These are phyloP conservation scores for Trichoderma oligosporum DNA, from an alignment of 2,329 filamentous ascomycete species.

Conservation along the genomic window DNA sequence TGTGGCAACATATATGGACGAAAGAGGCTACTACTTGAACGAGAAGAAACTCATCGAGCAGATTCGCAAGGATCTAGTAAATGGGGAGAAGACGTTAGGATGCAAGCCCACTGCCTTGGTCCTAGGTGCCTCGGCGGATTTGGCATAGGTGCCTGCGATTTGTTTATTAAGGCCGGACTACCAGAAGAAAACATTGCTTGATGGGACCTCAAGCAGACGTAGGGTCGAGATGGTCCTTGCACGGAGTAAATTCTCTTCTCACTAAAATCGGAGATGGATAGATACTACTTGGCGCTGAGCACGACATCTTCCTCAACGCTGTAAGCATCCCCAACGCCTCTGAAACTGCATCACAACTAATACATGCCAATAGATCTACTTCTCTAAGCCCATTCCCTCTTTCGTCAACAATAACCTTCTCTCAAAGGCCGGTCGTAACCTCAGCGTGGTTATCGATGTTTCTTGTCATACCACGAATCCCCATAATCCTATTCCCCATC, in stretches of 20 bases:
- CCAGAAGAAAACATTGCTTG: constrained; percentile 44
- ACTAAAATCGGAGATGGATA: no score
- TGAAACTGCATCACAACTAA: constrained; percentile 9
- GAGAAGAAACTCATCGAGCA: constrained; percentile 53
- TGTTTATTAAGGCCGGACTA: constrained; percentile 67
- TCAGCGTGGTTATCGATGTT: constrained; percentile 79
- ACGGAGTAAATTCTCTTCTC: constrained; percentile 44
- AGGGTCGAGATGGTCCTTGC: constrained; percentile 65
- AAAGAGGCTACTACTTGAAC: constrained; percentile 66
- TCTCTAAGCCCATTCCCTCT: constrained; percentile 66
- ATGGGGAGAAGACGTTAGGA: constrained; percentile 69
- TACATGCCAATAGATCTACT: constrained; percentile 66
- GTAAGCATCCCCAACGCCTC: constrained; percentile 21
- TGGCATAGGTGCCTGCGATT: constrained; percentile 77
- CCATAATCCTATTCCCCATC: constrained; percentile 69
- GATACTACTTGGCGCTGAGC: constrained; percentile 56
- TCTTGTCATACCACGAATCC: constrained; percentile 70
- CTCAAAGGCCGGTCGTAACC: constrained; percentile 59
- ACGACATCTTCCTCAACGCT: constrained; percentile 72
- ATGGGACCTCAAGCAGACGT: constrained; percentile 76
- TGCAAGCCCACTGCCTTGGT: constrained; percentile 70
- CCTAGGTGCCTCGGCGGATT: constrained; percentile 84
- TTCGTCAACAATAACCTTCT: constrained; percentile 74
- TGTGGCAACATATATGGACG: constrained; percentile 28
- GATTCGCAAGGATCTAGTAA: constrained; percentile 43